These are phyloP conservation scores for Bocquillonia castaneifolia DNA, from an alignment of 441 rosid species.

Conservation along the genomic window DNA sequence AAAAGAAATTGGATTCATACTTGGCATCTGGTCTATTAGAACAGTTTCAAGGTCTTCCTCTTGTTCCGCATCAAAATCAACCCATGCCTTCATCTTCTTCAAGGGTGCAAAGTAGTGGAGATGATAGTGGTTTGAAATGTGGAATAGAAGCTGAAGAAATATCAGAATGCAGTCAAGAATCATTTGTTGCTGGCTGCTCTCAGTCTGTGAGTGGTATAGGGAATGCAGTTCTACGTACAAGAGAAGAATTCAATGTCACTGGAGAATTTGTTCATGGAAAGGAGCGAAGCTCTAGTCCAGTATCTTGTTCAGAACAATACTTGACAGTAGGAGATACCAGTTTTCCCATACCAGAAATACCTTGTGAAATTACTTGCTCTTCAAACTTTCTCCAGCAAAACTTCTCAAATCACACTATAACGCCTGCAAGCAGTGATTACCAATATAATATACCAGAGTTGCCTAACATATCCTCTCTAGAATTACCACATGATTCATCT, in stretches of 20 bases:
- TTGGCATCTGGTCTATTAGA: conserved; percentile 81
- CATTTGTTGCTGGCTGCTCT: conserved; percentile 50
- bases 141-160: conserved; percentile 61
- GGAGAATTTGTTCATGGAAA: conserved; percentile 44
- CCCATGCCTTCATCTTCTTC: conserved; percentile 54
- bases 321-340: conserved; percentile 45
- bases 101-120: conserved; percentile 62
- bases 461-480: conserved; percentile 47
- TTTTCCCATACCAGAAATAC: conserved; percentile 50
- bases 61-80: conserved; percentile 50
- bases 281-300: conserved; percentile 52
- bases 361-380: conserved; percentile 52
- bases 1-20: conserved; percentile 92
- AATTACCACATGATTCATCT: conserved; percentile 44
- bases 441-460: conserved; percentile 46
- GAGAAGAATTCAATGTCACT: conserved; percentile 42
- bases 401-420: conserved; percentile 34
- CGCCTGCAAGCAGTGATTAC: conserved; percentile 39
- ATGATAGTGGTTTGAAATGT: conserved; percentile 51
- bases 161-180: conserved; percentile 93
- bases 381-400: conserved; percentile 41
- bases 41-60: conserved; percentile 66
- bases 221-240: conserved; percentile 34
- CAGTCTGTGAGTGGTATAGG: conserved; percentile 61
- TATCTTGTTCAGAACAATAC: conserved; percentile 57